phyloP scores from a whole-genome alignment of 352 stramenopile species.

The Phytophthora citricola region DNA sequence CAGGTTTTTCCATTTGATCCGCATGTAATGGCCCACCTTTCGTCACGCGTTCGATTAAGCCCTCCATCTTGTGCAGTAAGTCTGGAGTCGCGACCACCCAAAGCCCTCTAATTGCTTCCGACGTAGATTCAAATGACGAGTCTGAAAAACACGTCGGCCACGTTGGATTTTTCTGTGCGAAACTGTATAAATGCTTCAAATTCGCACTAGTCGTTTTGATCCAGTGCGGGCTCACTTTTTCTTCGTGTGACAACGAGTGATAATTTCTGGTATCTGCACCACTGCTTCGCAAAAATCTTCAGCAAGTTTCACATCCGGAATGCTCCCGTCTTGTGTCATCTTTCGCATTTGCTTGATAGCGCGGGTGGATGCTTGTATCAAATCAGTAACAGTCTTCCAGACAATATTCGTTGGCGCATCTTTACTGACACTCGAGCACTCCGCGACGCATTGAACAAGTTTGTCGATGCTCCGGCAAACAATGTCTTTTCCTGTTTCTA shows the following conservation, averaged over 20 bases:
- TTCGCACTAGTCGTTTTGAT: too few species aligned
- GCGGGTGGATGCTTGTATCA: neutral
- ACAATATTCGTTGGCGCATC: too few species aligned
- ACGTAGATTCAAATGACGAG: neutral
- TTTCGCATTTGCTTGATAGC: neutral
- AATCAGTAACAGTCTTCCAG: neutral
- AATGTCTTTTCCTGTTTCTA: too few species aligned
- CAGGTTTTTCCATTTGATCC: slow-evolving; percentile 8
- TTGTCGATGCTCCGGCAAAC: too few species aligned
- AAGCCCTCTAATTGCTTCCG: neutral
- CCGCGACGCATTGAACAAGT: too few species aligned
- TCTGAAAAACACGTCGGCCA: slow-evolving; percentile 3
- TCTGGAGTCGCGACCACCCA: too few species aligned
- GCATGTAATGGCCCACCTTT: neutral
- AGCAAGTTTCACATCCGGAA: neutral
- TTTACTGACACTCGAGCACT: too few species aligned
- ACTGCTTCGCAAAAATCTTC: slow-evolving; percentile 1
- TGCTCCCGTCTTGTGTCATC: neutral
- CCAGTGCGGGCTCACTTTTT: neutral
- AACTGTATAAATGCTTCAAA: too few species aligned
- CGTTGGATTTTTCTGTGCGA: neutral
- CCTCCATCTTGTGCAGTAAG: slow-evolving; percentile 6
- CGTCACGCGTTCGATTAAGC: neutral
- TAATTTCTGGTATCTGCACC: neutral
- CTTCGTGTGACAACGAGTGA: neutral